These are phyloP conservation scores for Amylostereum areolatum DNA, from an alignment of 1,284 basidiomycete genomes.

Conservation along the genomic window DNA sequence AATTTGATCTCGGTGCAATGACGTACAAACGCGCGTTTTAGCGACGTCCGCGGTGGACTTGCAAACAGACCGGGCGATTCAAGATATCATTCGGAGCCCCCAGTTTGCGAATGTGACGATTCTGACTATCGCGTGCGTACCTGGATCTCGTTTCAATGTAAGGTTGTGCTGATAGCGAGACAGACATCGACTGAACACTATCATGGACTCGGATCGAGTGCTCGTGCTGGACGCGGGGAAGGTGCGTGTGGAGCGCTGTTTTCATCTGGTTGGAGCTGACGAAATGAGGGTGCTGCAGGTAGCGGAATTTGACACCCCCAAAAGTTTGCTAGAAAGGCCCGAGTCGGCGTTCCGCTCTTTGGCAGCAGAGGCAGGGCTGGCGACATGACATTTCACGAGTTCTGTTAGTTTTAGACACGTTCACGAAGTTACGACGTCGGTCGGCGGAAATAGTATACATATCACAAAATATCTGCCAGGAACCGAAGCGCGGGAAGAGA, in stretches of 20 bases:
- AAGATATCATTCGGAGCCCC: constrained; percentile 73
- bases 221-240: constrained; percentile 79
- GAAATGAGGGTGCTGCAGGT: constrained; percentile 29
- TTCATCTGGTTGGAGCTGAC: not conserved
- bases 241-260: constrained; percentile 31
- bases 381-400: not conserved
- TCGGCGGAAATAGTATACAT: too few relatives aligned
- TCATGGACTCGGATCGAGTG: constrained; percentile 81
- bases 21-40: constrained; percentile 17
- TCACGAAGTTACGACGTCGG: too few relatives aligned
- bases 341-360: constrained; percentile 51
- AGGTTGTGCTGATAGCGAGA: constrained; percentile 4
- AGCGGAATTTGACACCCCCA: constrained; percentile 71
- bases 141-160: not conserved
- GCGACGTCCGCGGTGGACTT: constrained; percentile 84
- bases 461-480: too few relatives aligned
- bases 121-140: constrained; percentile 71
- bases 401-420: too few relatives aligned
- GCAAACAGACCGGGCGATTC: constrained; percentile 84
- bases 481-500: too few relatives aligned
- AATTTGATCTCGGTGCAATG: not conserved
- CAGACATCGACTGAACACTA: constrained; percentile 87
- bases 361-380: constrained; percentile 51
- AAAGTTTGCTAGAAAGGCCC: constrained; percentile 50
- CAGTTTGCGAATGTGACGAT: constrained; percentile 72